Percentiles rank a stretch among this genome's conserved stretches.
Conservation (phyloP, 2,329 filamentous ascomycete genomes). For the Emmonsiellopsis sp. region DNA sequence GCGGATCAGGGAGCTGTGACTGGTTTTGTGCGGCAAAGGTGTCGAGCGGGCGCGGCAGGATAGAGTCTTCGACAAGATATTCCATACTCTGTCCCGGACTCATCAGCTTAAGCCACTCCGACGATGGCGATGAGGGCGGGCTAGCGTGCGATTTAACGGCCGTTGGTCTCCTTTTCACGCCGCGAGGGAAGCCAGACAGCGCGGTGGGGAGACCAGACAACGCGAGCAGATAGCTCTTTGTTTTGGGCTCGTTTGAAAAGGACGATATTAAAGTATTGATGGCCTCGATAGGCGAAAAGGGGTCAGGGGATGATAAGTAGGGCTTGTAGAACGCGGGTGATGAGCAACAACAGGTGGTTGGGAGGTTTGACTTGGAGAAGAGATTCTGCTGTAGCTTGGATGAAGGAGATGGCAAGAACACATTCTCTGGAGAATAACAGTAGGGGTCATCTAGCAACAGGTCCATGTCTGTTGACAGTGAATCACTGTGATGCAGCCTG, state of each 20-base stretch:
- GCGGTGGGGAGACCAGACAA: not conserved
- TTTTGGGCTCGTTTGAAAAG: not conserved
- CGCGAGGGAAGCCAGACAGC: not conserved
- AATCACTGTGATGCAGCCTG: not conserved
- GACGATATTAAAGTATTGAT: not conserved
- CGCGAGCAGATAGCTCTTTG: not conserved
- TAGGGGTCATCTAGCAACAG: not conserved
- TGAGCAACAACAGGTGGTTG: not conserved
- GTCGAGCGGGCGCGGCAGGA: not conserved
- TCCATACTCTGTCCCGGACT: not conserved
- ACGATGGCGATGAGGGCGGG: not conserved
- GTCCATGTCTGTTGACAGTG: not conserved
- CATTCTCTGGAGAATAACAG: not conserved
- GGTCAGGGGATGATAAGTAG: not conserved
- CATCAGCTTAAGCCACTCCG: slow-evolving; percentile 1
- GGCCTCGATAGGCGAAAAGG: not conserved
- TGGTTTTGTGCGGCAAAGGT: not conserved
- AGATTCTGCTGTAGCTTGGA: not conserved
- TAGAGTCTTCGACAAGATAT: not conserved
- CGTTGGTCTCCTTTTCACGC: not conserved
- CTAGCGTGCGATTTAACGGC: not conserved
- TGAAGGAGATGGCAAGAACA: not conserved
- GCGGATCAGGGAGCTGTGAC: too few relatives aligned
- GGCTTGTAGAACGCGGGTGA: not conserved
- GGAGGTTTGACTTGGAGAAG: not conserved